Evolutionary conservation across 2,329 filamentous ascomycete species (phyloP).

Genomic region (Volutella citrinella): DNA sequence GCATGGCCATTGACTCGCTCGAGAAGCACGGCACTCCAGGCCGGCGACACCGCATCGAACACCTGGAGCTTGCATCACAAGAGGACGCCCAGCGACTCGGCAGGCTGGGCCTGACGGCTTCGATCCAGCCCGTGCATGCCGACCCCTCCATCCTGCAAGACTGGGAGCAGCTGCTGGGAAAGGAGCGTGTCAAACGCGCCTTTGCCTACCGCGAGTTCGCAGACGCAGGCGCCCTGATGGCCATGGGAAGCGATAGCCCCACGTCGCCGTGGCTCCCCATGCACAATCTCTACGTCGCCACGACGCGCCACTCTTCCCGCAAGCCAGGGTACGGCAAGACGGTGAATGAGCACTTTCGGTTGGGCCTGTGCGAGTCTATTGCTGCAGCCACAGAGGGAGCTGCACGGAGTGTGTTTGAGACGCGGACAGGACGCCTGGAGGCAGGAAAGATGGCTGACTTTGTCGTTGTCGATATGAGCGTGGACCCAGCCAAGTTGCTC

Average conservation of each 20-base stretch:
- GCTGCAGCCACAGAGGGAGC: slow-evolving; percentile 47
- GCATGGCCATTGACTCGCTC: slow-evolving; percentile 51
- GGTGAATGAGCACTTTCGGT: slow-evolving; percentile 47
- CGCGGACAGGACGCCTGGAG: slow-evolving; percentile 44
- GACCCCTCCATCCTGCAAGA: slow-evolving; percentile 56
- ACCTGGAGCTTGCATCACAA: slow-evolving; percentile 53
- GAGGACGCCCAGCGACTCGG: slow-evolving; percentile 53
- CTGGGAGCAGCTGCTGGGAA: slow-evolving; percentile 53
- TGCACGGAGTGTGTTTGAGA: slow-evolving; percentile 51
- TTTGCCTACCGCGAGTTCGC: slow-evolving; percentile 60
- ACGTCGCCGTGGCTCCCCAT: slow-evolving; percentile 50
- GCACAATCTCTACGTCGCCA: slow-evolving; percentile 51
- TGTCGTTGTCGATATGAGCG: slow-evolving; percentile 40
- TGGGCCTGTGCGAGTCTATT: slow-evolving; percentile 47
- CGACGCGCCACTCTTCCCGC: slow-evolving; percentile 48
- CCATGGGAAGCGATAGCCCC: slow-evolving; percentile 52
- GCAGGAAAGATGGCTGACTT: slow-evolving; percentile 52
- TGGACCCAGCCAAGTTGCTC: slow-evolving; percentile 44
- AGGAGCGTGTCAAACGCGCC: slow-evolving; percentile 48
- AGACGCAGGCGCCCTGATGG: slow-evolving; percentile 46
- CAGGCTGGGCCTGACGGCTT: slow-evolving; percentile 52
- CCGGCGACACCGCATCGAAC: slow-evolving; percentile 57
- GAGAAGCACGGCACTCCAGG: slow-evolving; percentile 35
- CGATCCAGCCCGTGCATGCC: slow-evolving; percentile 51
- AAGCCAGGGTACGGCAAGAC: slow-evolving; percentile 36